Percentiles rank a stretch among this genome's conserved stretches.
These are phyloP conservation scores for Tricladium varicosporioides DNA, from an alignment of 2,329 filamentous ascomycete species.

Conservation along the genomic window DNA sequence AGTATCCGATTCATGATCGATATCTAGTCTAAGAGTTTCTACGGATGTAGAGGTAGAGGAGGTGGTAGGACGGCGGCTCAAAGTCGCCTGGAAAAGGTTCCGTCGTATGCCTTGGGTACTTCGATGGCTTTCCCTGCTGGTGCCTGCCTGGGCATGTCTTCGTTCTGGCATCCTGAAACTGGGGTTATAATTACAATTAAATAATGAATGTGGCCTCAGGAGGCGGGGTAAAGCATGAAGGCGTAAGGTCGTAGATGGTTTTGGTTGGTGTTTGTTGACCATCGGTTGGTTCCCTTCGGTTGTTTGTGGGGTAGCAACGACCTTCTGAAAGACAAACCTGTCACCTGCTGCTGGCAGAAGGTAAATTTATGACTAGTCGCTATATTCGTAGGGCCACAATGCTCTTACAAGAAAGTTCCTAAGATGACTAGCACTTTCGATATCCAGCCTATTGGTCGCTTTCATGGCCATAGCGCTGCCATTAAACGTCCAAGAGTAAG, in stretches of 20 bases:
- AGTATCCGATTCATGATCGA: conserved; percentile 42
- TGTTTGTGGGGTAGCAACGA: background rate
- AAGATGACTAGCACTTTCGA: conserved; percentile 47
- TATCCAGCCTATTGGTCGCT: conserved; percentile 68
- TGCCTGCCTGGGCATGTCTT: conserved; percentile 14
- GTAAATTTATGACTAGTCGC: background rate
- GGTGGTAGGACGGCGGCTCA: conserved; percentile 55
- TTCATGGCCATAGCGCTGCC: conserved; percentile 64
- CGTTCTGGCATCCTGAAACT: conserved; percentile 29
- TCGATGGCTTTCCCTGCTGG: conserved; percentile 15
- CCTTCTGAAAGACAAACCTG: background rate
- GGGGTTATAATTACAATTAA: background rate
- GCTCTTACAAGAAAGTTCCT: background rate
- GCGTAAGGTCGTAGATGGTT: background rate
- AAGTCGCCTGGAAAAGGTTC: conserved; percentile 60
- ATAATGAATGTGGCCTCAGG: too few species aligned
- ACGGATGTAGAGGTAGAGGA: conserved; percentile 39
- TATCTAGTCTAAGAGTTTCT: conserved; percentile 50
- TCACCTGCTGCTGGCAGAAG: background rate
- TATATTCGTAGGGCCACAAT: background rate
- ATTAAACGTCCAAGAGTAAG: conserved; percentile 72
- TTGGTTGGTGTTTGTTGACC: conserved; percentile 7
- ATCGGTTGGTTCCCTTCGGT: conserved; percentile 9
- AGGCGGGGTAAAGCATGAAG: background rate
- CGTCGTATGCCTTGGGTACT: conserved; percentile 40